These are phyloP conservation scores for Globisporangium ultimum DNA, from an alignment of 352 stramenopile genomes.

Conservation along the genomic window DNA sequence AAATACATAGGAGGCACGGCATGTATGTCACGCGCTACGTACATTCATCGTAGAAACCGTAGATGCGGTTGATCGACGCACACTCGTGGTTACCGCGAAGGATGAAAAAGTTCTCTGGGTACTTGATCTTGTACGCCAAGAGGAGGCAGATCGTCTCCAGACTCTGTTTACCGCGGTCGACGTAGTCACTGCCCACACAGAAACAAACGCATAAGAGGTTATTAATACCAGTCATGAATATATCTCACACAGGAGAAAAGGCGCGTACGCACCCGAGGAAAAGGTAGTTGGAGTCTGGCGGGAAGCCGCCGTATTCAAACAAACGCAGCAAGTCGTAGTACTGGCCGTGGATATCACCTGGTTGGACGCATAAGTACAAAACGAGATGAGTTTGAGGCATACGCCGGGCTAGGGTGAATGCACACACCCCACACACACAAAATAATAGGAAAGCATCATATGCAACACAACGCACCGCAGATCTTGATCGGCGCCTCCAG, in stretches of 20 bases:
- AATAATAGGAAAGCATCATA: background rate
- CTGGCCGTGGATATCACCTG: constrained; percentile 95
- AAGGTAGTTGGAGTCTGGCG: constrained; percentile 67
- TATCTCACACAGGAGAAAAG: background rate
- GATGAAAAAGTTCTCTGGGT: constrained; percentile 97
- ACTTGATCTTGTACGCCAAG: constrained; percentile 99
- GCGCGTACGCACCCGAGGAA: constrained; percentile 51
- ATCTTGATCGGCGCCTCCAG: constrained; percentile 99
- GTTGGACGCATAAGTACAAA: background rate
- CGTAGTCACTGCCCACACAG: constrained; percentile 70
- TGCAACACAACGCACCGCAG: constrained; percentile 54
- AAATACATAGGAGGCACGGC: background rate
- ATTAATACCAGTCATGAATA: background rate
- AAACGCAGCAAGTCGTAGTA: constrained; percentile 98
- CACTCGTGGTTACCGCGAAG: constrained; percentile 98
- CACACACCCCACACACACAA: too few relatives aligned
- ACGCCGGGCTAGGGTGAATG: too few relatives aligned
- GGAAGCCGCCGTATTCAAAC: constrained; percentile 93
- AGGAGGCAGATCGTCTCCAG: constrained; percentile 98
- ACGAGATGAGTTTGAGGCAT: background rate
- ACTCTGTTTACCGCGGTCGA: constrained; percentile 94
- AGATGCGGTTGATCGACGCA: constrained; percentile 98
- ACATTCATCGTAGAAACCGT: constrained; percentile 54
- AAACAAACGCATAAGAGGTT: too few relatives aligned
- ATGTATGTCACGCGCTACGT: background rate